Conservation (phyloP, 73 alveolate species). For the Paramecium sexaurelia region DNA sequence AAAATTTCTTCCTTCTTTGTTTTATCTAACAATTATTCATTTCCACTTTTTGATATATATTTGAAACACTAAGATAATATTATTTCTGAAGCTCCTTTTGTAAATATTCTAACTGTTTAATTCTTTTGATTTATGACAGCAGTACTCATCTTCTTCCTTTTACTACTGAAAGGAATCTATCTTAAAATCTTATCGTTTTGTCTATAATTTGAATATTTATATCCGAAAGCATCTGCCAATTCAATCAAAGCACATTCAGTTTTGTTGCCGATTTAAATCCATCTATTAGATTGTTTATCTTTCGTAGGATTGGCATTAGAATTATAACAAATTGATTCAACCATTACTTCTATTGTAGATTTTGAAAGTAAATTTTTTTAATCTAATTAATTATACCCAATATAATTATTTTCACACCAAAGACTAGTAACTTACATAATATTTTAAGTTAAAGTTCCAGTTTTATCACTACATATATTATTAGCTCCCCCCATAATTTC, state of each 20-base stretch:
- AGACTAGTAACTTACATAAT: conserved; percentile 82
- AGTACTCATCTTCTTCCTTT: conserved; percentile 93
- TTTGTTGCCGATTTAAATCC: conserved; percentile 76
- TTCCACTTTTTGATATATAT: conserved; percentile 77
- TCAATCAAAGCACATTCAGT: conserved; percentile 79
- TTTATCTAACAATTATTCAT: conserved; percentile 47
- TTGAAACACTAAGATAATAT: conserved; percentile 72
- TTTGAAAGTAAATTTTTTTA: not conserved
- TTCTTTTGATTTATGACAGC: conserved; percentile 73
- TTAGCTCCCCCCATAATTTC: conserved; percentile 98
- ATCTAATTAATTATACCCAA: not conserved
- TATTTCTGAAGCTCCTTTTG: conserved; percentile 94
- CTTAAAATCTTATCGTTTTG: not conserved
- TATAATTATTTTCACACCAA: conserved; percentile 42
- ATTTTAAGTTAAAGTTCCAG: conserved; percentile 96
- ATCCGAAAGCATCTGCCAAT: conserved; percentile 65
- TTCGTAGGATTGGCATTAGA: conserved; percentile 65
- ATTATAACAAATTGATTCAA: conserved; percentile 53
- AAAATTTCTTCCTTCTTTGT: conserved; percentile 64
- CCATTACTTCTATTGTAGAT: conserved; percentile 47
- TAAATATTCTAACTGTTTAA: conserved; percentile 71
- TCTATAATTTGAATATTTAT: conserved; percentile 51
- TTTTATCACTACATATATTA: conserved; percentile 95
- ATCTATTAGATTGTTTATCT: conserved; percentile 53
- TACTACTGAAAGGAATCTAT: conserved; percentile 88